Conservation (phyloP, 257 asterid genomes). For the Osmanthus fragrans region DNA sequence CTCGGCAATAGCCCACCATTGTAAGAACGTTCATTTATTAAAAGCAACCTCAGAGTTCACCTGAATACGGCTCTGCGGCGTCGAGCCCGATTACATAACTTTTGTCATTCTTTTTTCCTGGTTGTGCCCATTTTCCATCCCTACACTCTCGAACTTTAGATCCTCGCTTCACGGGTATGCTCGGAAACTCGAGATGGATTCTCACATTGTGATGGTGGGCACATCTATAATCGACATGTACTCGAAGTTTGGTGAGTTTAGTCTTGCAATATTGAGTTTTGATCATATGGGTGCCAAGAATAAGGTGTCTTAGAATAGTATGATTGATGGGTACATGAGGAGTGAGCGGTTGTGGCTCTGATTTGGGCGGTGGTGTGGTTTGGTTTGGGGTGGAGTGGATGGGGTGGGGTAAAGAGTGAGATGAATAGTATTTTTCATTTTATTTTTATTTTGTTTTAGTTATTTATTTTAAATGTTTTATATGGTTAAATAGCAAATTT, state of each 20-base stretch:
- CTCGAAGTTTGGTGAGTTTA: constrained; percentile 52
- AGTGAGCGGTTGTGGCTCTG: constrained; percentile 20
- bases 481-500: too few species aligned
- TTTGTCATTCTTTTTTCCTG: constrained; percentile 72
- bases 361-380: too few species aligned
- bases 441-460: too few species aligned
- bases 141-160: constrained; percentile 36
- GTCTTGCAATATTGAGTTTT: constrained; percentile 49
- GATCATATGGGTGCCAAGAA: constrained; percentile 49
- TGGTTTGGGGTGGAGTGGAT: too few species aligned
- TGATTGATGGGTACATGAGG: constrained; percentile 69
- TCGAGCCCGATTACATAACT: constrained; percentile 59
- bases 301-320: constrained; percentile 71
- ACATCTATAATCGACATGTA: constrained; percentile 71
- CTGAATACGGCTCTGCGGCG: constrained; percentile 50
- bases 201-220: constrained; percentile 56
- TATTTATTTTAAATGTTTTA: too few species aligned
- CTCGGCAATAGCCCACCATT: constrained; percentile 58
- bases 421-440: too few species aligned
- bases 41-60: constrained; percentile 48
- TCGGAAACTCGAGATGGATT: constrained; percentile 59
- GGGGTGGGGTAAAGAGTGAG: too few species aligned
- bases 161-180: constrained; percentile 58
- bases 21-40: constrained; percentile 57
- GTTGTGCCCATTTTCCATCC: constrained; percentile 60